Evolutionary conservation across 805 yeast species (phyloP).

Genomic region (Scheffersomyces coipomensis): DNA sequence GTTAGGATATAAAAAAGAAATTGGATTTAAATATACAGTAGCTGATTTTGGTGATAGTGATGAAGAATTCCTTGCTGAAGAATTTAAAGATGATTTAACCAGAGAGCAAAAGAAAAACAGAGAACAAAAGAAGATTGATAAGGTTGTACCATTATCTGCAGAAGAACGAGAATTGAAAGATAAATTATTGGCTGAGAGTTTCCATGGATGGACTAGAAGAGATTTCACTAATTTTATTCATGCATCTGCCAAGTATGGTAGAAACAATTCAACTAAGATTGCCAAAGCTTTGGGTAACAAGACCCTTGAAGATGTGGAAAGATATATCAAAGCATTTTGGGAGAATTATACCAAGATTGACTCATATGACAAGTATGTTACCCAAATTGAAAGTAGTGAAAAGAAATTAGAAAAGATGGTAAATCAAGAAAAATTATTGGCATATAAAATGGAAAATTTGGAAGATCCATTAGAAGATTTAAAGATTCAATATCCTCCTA

Average conservation of each 20-base stretch:
- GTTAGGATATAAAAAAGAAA: constrained; percentile 57
- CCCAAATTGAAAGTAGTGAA: constrained; percentile 74
- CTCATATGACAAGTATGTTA: constrained; percentile 67
- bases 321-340: constrained; percentile 67
- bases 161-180: constrained; percentile 60
- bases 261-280: constrained; percentile 48
- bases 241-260: constrained; percentile 66
- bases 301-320: constrained; percentile 55
- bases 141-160: constrained; percentile 57
- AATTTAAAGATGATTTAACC: constrained; percentile 34
- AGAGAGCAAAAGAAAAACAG: constrained; percentile 37
- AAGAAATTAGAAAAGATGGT: constrained; percentile 56
- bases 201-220: constrained; percentile 68
- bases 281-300: constrained; percentile 57
- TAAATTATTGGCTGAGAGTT: constrained; percentile 52
- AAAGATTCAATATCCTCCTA: constrained; percentile 74
- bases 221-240: constrained; percentile 74
- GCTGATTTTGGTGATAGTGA: constrained; percentile 62
- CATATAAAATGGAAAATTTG: constrained; percentile 50
- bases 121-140: constrained; percentile 56
- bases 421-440: constrained; percentile 56
- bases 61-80: constrained; percentile 49
- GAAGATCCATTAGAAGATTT: constrained; percentile 64
- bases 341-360: constrained; percentile 55
- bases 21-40: constrained; percentile 55